Evolutionary conservation across 2,329 filamentous ascomycete species (phyloP).

Genomic region (Diaporthe sp.): DNA sequence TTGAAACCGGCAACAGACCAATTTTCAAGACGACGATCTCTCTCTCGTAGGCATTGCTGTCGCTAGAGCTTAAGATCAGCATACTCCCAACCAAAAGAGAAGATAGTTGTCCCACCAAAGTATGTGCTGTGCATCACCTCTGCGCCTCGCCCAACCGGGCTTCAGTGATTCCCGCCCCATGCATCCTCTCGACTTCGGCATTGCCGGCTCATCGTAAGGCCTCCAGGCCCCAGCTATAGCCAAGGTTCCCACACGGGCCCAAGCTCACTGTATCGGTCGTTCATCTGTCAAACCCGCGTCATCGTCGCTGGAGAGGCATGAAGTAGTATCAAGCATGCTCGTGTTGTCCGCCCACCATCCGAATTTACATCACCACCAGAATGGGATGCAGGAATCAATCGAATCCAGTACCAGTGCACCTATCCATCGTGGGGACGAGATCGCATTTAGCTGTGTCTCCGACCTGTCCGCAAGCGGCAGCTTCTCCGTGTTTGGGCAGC

Average conservation of each 20-base stretch:
- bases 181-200: constrained; percentile 8
- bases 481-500: background rate
- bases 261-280: background rate
- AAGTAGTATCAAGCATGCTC: background rate
- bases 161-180: background rate
- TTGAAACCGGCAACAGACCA: constrained; percentile 23
- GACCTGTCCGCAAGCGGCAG: background rate
- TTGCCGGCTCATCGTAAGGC: constrained; percentile 19
- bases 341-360: background rate
- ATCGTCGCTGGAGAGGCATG: background rate
- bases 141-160: background rate
- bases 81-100: constrained; percentile 7
- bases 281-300: constrained; percentile 17
- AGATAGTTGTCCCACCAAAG: background rate
- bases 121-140: background rate
- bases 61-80: constrained; percentile 27
- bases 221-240: constrained; percentile 6
- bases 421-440: background rate
- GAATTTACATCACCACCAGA: background rate
- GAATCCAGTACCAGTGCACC: background rate
- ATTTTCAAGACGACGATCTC: background rate
- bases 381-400: background rate
- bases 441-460: background rate
- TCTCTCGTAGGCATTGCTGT: background rate
- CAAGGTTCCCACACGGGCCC: background rate